Conservation (phyloP, 768 basidiomycete species). For the Xerocomellus dryophilus region DNA sequence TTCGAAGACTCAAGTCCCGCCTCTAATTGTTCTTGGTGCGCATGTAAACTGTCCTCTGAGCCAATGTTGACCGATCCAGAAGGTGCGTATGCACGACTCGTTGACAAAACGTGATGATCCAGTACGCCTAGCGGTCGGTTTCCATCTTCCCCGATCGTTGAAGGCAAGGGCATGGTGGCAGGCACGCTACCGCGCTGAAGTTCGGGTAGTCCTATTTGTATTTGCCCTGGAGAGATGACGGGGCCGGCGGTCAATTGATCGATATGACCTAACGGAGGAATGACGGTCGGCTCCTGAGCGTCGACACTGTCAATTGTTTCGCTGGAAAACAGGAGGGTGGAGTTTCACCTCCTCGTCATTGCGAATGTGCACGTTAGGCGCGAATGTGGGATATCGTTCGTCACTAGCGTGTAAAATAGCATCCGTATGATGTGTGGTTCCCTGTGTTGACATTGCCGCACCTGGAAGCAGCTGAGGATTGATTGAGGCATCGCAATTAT, state of each 20-base stretch:
- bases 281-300: background rate
- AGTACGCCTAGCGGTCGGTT: no score
- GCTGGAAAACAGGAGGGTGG: background rate
- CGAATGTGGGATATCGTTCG: background rate
- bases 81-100: background rate
- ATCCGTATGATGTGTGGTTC: background rate
- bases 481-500: background rate
- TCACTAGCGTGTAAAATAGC: background rate
- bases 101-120: background rate
- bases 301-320: background rate
- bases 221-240: background rate
- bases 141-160: no score
- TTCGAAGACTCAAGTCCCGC: conserved; percentile 37
- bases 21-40: conserved; percentile 51
- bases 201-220: background rate
- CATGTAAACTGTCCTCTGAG: conserved; percentile 43
- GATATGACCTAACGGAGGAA: background rate
- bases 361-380: background rate
- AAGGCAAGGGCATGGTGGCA: no score
- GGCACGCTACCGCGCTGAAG: no score
- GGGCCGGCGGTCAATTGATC: background rate
- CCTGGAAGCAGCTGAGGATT: background rate
- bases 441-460: background rate
- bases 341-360: background rate
- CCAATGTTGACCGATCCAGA: conserved; percentile 30